Conservation (phyloP, 768 basidiomycete species). For the Suillus subaureus region DNA sequence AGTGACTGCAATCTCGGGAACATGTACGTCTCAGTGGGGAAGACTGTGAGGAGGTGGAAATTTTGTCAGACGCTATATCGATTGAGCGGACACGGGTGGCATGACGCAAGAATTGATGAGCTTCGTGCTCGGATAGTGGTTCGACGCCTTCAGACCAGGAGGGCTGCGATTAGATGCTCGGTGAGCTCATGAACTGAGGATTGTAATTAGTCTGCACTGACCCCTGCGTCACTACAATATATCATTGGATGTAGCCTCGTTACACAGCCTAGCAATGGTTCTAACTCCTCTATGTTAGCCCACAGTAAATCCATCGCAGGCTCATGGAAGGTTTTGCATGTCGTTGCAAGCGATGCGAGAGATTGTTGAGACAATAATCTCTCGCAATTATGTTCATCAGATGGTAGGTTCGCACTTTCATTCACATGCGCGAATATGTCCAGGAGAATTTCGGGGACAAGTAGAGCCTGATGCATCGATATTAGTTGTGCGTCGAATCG, state of each 20-base stretch:
- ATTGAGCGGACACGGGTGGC: background rate
- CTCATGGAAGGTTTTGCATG: background rate
- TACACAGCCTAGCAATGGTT: background rate
- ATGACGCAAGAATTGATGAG: background rate
- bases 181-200: background rate
- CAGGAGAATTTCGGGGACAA: background rate
- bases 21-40: background rate
- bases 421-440: background rate
- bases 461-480: background rate
- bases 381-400: background rate
- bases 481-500: background rate
- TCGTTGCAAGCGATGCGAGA: background rate
- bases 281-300: background rate
- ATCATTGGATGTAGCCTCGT: background rate
- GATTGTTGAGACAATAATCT: background rate
- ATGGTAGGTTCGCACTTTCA: background rate
- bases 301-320: background rate
- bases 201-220: background rate
- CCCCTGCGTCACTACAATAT: background rate
- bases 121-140: background rate
- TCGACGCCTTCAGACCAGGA: background rate
- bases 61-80: background rate
- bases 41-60: background rate
- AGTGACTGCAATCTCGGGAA: background rate
- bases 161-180: background rate